These are phyloP conservation scores for Monosporozyma aerobia DNA, from an alignment of 805 yeast genomes.

Conservation along the genomic window DNA sequence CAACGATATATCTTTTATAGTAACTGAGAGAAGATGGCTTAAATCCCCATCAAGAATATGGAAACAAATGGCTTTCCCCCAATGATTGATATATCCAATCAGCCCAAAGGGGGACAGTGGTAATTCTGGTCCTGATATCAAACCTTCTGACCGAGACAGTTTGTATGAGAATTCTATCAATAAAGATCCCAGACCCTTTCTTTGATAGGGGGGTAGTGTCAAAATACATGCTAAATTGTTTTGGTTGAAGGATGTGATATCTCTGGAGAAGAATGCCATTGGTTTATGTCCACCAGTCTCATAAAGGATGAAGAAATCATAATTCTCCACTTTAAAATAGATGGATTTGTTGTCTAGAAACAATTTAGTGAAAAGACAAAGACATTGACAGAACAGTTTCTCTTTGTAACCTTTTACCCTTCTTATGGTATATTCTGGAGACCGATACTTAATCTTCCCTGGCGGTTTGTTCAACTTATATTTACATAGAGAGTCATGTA, in stretches of 20 bases:
- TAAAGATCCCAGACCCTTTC: slow-evolving; percentile 65
- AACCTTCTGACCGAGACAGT: slow-evolving; percentile 54
- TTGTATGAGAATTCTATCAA: slow-evolving; percentile 78
- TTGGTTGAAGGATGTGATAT: slow-evolving; percentile 61
- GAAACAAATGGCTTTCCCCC: slow-evolving; percentile 51
- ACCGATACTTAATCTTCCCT: slow-evolving; percentile 64
- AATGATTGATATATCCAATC: slow-evolving; percentile 60
- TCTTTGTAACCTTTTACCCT: slow-evolving; percentile 60
- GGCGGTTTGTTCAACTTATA: slow-evolving; percentile 36
- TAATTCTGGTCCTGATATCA: slow-evolving; percentile 80
- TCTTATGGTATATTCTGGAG: slow-evolving; percentile 46
- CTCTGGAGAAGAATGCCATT: slow-evolving; percentile 91
- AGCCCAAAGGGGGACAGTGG: slow-evolving; percentile 82
- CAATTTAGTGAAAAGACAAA: slow-evolving; percentile 77
- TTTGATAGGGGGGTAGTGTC: slow-evolving; percentile 86
- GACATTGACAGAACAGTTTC: slow-evolving; percentile 65
- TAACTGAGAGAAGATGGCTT: slow-evolving; percentile 25
- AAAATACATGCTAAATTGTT: slow-evolving; percentile 88
- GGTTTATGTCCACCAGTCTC: slow-evolving; percentile 41
- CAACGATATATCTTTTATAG: slow-evolving; percentile 42
- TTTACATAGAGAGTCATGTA: slow-evolving; percentile 43
- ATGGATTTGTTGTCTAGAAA: slow-evolving; percentile 86
- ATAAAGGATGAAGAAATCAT: slow-evolving; percentile 70
- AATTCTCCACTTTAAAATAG: slow-evolving; percentile 67
- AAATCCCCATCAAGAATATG: slow-evolving; percentile 37